Conservation (phyloP, 164 flowering plant genomes). For the Pachysandra terminalis region DNA sequence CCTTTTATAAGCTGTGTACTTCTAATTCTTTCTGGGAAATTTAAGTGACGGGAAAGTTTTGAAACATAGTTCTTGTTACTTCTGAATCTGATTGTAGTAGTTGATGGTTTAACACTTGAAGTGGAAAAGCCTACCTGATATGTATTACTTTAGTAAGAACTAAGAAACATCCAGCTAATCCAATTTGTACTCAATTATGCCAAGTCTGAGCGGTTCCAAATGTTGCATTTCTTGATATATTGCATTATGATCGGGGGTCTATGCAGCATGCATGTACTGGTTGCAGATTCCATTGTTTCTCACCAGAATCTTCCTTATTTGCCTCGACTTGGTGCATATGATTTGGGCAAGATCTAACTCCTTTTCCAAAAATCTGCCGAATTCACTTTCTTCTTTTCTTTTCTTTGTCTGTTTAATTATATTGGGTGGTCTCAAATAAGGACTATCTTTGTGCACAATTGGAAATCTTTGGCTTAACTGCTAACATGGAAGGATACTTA, state of each 20-base stretch:
- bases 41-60: background rate
- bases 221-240: background rate
- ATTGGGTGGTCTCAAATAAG: constrained; percentile 8
- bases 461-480: constrained; percentile 14
- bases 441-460: constrained; percentile 11
- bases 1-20: background rate
- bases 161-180: background rate
- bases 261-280: background rate
- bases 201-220: background rate
- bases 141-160: background rate
- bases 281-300: background rate
- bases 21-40: background rate
- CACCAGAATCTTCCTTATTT: background rate
- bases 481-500: constrained; percentile 16
- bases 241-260: background rate
- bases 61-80: background rate
- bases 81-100: background rate
- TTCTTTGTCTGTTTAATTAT: background rate
- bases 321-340: background rate
- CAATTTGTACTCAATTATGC: background rate
- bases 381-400: background rate
- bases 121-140: background rate
- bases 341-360: background rate
- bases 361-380: constrained; percentile 5
- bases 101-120: background rate